phyloP scores from a whole-genome alignment of 192 early-diverging fungal genomes.

The Linnemannia schmuckeri region DNA sequence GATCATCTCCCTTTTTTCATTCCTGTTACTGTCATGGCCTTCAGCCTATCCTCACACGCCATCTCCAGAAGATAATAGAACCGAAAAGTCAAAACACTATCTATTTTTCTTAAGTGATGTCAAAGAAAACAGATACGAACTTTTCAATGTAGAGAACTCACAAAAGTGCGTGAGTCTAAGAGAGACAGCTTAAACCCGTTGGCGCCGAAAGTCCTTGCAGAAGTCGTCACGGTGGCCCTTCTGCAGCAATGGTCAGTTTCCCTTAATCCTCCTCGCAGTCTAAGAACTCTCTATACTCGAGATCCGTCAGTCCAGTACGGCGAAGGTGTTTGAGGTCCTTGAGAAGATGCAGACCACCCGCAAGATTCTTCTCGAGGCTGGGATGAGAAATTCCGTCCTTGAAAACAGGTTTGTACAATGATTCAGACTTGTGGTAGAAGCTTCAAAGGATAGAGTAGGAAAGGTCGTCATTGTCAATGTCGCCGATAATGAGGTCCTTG shows the following conservation, averaged over 20 bases:
- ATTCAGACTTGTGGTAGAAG: not conserved
- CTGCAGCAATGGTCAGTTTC: not conserved
- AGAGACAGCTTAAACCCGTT: not conserved
- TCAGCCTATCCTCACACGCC: no score
- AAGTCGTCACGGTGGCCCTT: not conserved
- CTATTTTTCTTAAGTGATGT: not conserved
- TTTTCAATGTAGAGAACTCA: no score
- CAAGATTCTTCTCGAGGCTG: not conserved
- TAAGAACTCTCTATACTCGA: not conserved
- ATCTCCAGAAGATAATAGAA: no score
- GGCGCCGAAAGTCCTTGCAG: not conserved
- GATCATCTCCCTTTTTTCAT: no score
- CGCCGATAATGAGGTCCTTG: no score
- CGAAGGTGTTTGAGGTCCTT: not conserved
- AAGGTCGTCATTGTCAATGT: not conserved
- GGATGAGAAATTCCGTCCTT: not conserved
- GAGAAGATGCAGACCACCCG: not conserved
- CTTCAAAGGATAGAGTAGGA: not conserved
- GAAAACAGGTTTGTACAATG: not conserved
- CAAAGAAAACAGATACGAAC: not conserved
- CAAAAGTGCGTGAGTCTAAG: no score
- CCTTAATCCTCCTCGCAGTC: not conserved
- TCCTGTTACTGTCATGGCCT: no score
- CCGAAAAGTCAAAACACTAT: no score
- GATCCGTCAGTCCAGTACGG: not conserved